Conservation (phyloP, 73 alveolate species). For the Paramecium octaurelia region DNA sequence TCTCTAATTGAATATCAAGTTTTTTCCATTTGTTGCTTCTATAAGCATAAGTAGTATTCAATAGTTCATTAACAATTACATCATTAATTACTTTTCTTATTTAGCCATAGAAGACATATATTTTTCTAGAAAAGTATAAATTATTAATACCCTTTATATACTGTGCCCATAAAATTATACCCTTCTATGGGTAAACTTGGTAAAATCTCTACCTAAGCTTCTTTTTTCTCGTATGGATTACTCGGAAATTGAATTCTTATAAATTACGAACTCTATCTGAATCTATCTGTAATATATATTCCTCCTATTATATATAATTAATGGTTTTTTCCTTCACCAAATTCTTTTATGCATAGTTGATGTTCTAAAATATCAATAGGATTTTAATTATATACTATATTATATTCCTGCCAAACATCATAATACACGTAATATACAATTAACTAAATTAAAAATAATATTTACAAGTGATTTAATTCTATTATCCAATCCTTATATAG, state of each 20-base stretch:
- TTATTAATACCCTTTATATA: not conserved
- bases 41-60: not conserved
- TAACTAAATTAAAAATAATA: not conserved
- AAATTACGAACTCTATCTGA: not conserved
- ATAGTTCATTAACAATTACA: not conserved
- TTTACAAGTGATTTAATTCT: not conserved
- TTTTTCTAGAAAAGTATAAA: not conserved
- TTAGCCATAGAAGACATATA: conserved; percentile 22
- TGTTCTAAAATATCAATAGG: not conserved
- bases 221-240: not conserved
- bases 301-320: conserved; percentile 22
- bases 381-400: not conserved
- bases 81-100: not conserved
- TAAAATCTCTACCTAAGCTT: not conserved
- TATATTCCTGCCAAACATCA: conserved; percentile 27
- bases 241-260: not conserved
- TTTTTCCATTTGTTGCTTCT: not conserved
- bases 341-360: not conserved
- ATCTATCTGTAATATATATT: not conserved
- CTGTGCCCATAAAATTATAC: conserved; percentile 40
- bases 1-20: not conserved
- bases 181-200: not conserved
- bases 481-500: not conserved
- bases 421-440: not conserved
- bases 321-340: not conserved